Base-by-base conservation (phyloP, 805 yeast species). In the Wickerhamiella musiphila region DNA sequence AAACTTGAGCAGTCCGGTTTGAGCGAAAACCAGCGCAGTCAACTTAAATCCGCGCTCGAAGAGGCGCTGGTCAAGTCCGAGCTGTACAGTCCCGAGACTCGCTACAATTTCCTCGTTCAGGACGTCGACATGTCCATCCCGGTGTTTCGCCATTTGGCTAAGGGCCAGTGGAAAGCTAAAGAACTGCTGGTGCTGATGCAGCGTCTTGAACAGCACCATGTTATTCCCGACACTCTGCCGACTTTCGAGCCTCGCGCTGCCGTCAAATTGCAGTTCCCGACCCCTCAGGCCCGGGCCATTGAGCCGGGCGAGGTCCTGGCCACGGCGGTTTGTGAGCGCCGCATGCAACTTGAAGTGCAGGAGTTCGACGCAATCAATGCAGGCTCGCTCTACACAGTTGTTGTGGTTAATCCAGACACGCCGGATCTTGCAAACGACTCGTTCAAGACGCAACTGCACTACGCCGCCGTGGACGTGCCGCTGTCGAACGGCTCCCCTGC, bases 211-310 rank as follows among this genome's bases (percentile, higher is more conserved):
- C 72, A 77, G 35, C 58, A 82, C 43, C 67, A 66, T 26, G 81
- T 81, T 26, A 78, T 90, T 37, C 98, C 98, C 11, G 98, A 90
- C 51, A 84, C 96, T 3, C 51, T 90, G 53, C 90, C 95, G 18
- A 83, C 95, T 2, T 55, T 90, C 35, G 73, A 67, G 7, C 96
- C 96, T 13, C 58, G 64, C 40, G 86, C 70, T 12, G 82, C 78
- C 32, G 78, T 86, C 5, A 62, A 68, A 28, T 48, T 90, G 28
- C 72, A 71, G 55, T 65, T 76, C 25, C 39, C 42, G 30, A 42
- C 47, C 5, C 50, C 50, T 7, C 31, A 34, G 9, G 41, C 47
- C 42, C 69, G 64, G 41, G 73, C 78, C 78, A 54, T 83, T 29
- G 76, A 68, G 38, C 94, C 95, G 11, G 96, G 96, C 28, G 60